A percentile compares a stretch with the other conserved stretches of the same genome.
Evolutionary conservation across 2,329 filamentous ascomycete species (phyloP).

Genomic region (Aplosporella prunicola): DNA sequence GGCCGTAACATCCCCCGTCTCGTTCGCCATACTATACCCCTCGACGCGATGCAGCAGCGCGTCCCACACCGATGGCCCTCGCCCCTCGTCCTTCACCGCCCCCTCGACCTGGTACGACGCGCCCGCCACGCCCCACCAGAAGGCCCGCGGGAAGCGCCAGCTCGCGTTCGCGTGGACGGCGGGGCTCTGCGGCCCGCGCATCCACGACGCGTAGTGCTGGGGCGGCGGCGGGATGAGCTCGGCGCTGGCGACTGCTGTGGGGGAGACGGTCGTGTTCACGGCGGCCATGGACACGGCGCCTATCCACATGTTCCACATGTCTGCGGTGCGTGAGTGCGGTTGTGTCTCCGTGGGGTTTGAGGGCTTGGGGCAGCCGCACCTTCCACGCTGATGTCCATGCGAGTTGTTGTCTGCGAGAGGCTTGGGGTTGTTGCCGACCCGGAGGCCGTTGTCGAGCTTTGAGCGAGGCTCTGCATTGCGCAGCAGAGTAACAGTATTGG

Average conservation of each 20-base stretch:
- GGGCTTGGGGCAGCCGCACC: no score
- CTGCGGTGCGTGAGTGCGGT: no score
- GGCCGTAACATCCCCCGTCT: constrained; percentile 40
- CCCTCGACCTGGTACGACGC: constrained; percentile 39
- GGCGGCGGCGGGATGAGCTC: constrained; percentile 26
- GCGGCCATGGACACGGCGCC: constrained; percentile 16
- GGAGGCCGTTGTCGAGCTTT: no score
- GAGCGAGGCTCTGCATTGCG: no score
- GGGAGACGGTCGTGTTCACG: constrained; percentile 17
- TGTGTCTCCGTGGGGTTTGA: no score
- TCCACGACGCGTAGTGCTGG: constrained; percentile 24
- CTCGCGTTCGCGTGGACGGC: constrained; percentile 20
- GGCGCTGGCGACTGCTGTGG: constrained; percentile 25
- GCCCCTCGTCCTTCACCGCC: constrained; percentile 32
- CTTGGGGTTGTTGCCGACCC: no score
- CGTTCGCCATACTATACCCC: constrained; percentile 21
- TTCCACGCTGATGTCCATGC: no score
- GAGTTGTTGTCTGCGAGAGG: no score
- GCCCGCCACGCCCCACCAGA: constrained; percentile 35
- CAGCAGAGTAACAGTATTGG: no score
- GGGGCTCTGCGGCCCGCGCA: constrained; percentile 22
- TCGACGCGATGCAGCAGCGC: constrained; percentile 25
- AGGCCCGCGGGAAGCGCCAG: constrained; percentile 23
- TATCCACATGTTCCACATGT: constrained; percentile 18
- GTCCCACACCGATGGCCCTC: constrained; percentile 31